Evolutionary conservation across 2,329 filamentous ascomycete genomes (phyloP), one percentile per base, ranked within the genome.

Genomic region (Colletotrichum acutatum): DNA sequence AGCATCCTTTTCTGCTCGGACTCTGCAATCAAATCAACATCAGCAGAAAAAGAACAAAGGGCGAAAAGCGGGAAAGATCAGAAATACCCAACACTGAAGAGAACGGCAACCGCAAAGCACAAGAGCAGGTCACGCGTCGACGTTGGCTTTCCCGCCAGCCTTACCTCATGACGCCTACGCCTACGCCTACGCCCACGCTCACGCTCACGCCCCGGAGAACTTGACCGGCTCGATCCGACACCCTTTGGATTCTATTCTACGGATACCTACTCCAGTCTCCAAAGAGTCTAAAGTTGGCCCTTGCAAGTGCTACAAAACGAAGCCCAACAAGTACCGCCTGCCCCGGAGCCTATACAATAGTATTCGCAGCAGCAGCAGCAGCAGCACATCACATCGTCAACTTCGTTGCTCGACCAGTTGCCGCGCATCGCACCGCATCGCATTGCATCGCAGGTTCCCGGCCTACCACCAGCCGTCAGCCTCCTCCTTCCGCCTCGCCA

Each of bases 51-150:
- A 1, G 11, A 34, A 34, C 14, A 9, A 5, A 62, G 14, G 26
- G 49, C 8, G 22, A 22, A 19, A 19, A n/a, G 9, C 14, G 32
- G 32, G 32, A 34, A 34, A 34, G 32, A 12, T 34, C 32, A 34
- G n/a, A 46, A 11, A 54, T 22, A 30, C 12, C 32, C 9, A 32
- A 24, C 16, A 24, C 22, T 9, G 19, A 46, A 19, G 59, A 34
- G 16, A 19, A 54, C 42, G 30, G 14, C 49, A 68, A 65, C 68
- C n/a, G 49, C 46, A 57, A 24, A 19, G 34, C 12, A 60, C 32
- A 52, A 52, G 24, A 30, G 46, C 12, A 46, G 49, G 53, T 72
- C 69, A 63, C 69, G 65, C 65, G 69, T 58, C 56, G 46, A 62
- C 54, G 19, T 66, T 30, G 19, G 19, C 11, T 49, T 57, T 67